Conservation (phyloP, 164 flowering plant species). For the Echeveria elegans region DNA sequence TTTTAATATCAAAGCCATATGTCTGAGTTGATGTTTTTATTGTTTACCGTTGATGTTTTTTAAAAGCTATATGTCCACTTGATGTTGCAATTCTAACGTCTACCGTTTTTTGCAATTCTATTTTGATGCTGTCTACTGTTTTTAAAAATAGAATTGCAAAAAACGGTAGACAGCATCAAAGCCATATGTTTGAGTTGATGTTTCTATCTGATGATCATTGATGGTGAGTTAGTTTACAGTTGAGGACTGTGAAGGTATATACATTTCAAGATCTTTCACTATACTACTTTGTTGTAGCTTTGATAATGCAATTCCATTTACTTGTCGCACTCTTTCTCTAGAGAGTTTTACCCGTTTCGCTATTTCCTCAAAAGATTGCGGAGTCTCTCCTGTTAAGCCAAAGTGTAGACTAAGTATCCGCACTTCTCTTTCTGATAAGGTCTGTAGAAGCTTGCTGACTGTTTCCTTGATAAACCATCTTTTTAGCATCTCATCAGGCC, state of each 20-base stretch:
- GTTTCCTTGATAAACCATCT: conserved; percentile 30
- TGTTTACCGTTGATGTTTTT: too few relatives aligned
- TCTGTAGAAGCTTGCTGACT: conserved; percentile 24
- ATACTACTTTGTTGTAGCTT: conserved; percentile 23
- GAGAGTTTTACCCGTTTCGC: conserved; percentile 41
- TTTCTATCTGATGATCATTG: too few relatives aligned
- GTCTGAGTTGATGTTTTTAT: too few relatives aligned
- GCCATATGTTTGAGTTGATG: too few relatives aligned
- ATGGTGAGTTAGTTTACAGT: neutral
- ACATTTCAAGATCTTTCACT: conserved; percentile 12
- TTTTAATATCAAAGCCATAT: conserved; percentile 7
- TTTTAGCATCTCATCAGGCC: conserved; percentile 37
- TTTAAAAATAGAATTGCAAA: too few relatives aligned
- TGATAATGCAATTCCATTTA: conserved; percentile 30
- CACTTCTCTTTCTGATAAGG: conserved; percentile 36
- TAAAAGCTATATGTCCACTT: too few relatives aligned
- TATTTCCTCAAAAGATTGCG: conserved; percentile 42
- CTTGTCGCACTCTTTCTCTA: conserved; percentile 53
- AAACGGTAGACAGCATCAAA: too few relatives aligned
- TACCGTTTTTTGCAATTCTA: too few relatives aligned
- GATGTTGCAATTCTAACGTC: too few relatives aligned
- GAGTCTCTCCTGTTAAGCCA: too few relatives aligned
- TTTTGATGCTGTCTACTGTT: too few relatives aligned
- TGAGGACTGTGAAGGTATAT: neutral
- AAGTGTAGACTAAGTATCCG: conserved; percentile 25